Base-by-base conservation (phyloP, 2,329 filamentous ascomycete genomes). In the Trichoderma sp. region DNA sequence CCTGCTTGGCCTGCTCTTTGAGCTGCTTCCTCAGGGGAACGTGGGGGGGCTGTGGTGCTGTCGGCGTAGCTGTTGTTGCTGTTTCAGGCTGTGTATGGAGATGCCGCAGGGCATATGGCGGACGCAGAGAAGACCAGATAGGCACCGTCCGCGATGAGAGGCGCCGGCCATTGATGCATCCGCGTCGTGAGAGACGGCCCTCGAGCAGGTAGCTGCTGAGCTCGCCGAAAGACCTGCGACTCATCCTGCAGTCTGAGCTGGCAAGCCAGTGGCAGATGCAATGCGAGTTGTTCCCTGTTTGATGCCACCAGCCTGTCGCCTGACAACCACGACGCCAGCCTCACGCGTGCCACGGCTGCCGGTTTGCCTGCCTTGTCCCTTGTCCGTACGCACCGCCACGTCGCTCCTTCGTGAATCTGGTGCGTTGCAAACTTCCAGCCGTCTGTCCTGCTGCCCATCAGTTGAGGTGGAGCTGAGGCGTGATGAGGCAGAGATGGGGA, bases 11-110 rank as follows among this genome's bases (percentile, higher is more conserved):
- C 67, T 90, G 84, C 28, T 91, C 88, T 71, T 91, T 92, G 64
- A 91, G 75, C 72, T 90, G 85, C 73, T 92, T 92, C 39, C 90
- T 86, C 10, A 92, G 78, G 10, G 89, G 88, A 0, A 83, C 75
- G 54, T 52, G 58, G 19, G 10, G 3, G 30, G 71, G 48, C 17
- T 73, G 65, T 45, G 67, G 63, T 41, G 28, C 39, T 24, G 24
- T 39, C 52, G 21, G 15, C 39, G 41, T n/a, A 41, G 26, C 24
- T 52, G 41, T 41, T 39, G 41, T 43, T 26, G 41, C 60, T 10
- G 50, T 9, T 24, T 71, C 67, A 60, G 70, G 64, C 26, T 75
- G 71, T 48, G 73, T 69, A 67, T 81, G 77, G 41, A 78, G 66
- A 47, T 67, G 62, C 67, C 74, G 74, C 67, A 67, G 47, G 63